Base-by-base conservation (phyloP, 192 early-diverging fungal species). In the Funneliformis mosseae region DNA sequence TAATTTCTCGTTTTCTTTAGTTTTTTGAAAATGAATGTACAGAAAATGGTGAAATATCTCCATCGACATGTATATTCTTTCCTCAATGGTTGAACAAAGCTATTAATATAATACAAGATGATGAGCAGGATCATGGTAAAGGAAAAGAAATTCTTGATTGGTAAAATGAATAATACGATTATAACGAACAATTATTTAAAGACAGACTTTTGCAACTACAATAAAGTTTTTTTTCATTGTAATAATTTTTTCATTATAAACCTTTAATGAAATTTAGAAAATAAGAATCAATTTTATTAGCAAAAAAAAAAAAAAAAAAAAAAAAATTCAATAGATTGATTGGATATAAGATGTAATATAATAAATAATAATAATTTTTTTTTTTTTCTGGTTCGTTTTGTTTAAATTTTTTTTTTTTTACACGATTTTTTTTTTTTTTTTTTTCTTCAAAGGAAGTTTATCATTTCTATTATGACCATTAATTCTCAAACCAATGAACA, bases 11-110 rank as follows among this genome's bases (percentile, higher is more conserved):
- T 41, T n/a, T 69, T 70, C 18, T 18, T 67, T 8, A 73, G 71
- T 73, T 41, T 48, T 73, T 73, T 73, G 45, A 73, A 48, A 39
- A 73, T 25, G 71, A 73, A 73, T 73, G 71, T 73, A 27, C 71
- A 5, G 71, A 73, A 27, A 43, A 73, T 48, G 71, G 71, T 33
- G 71, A 73, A 73, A 73, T 73, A 12, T 73, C 71, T n/a, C 71
- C 71, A 73, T 48, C 71, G 4, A 73, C 21, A 28, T 73, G 71
- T 39, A 46, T 73, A 46, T 73, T 73, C 16, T 73, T 27, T 50
- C 71, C 42, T 25, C 71, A 73, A 73, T 73, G 71, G 71, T 14
- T 73, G 10, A 28, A 45, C 12, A 46, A 39, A 25, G 71, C 42
- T 5, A 48, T 73, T 45, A 73, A 46, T 73, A 27, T 28, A 8